A percentile compares a stretch with the other conserved stretches of the same genome.
Conservation (phyloP, 768 basidiomycete genomes). For the Stropharia rugosoannulata region DNA sequence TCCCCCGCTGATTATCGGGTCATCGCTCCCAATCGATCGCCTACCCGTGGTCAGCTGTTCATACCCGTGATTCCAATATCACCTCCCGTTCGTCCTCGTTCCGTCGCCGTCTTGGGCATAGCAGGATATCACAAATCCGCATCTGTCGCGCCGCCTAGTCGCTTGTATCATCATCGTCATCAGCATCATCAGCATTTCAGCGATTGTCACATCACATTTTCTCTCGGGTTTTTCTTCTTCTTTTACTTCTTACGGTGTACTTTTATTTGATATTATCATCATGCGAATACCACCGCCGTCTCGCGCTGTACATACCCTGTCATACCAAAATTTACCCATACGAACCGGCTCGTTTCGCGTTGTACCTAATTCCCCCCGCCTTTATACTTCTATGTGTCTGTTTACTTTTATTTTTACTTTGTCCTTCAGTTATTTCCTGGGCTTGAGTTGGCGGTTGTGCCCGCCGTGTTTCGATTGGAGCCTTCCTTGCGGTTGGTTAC, state of each 20-base stretch:
- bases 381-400: neutral
- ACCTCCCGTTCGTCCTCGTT: neutral
- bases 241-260: neutral
- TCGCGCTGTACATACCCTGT: neutral
- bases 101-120: neutral
- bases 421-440: neutral
- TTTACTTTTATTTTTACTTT: conserved; percentile 3
- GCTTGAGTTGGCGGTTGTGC: too few relatives aligned
- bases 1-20: neutral
- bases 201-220: neutral
- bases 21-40: neutral
- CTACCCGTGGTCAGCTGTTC: neutral
- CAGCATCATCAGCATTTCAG: neutral
- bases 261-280: neutral
- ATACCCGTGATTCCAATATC: neutral
- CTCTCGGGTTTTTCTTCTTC: neutral
- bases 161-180: neutral
- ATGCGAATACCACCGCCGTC: neutral
- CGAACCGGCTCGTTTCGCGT: neutral
- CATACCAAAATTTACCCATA: conserved; percentile 4
- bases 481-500: neutral
- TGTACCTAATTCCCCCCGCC: neutral
- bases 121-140: neutral
- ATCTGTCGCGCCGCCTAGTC: neutral
- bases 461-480: neutral